Evolutionary conservation across 176 grass and related monocot genomes (phyloP).

Genomic region (Zoysia pacifica): DNA sequence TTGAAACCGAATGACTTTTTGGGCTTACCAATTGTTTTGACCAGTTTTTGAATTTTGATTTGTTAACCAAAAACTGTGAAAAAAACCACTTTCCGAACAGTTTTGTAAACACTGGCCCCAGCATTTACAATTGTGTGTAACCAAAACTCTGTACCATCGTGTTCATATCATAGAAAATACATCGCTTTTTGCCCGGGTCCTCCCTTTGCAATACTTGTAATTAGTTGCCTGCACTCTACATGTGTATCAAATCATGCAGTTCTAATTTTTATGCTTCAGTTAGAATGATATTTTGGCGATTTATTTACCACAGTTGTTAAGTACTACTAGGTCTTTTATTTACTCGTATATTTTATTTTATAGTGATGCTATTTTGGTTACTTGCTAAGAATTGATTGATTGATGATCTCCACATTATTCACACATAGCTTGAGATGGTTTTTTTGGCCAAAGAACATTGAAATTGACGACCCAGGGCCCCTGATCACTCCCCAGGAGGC

Average conservation of each 20-base stretch:
- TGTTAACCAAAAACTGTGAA: too few relatives aligned
- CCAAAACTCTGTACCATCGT: neutral
- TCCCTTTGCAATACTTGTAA: slow-evolving; percentile 13
- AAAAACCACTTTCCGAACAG: too few relatives aligned
- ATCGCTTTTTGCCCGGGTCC: neutral
- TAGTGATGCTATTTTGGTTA: too few relatives aligned
- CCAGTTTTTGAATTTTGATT: too few relatives aligned
- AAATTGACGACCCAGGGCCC: slow-evolving; percentile 68
- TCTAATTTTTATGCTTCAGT: neutral
- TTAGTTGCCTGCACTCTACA: neutral
- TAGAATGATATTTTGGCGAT: neutral
- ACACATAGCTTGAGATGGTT: slow-evolving; percentile 81
- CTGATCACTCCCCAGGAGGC: slow-evolving; percentile 96
- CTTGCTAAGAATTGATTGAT: slow-evolving; percentile 1
- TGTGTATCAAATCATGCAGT: slow-evolving; percentile 12
- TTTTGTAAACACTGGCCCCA: too few relatives aligned
- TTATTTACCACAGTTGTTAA: slow-evolving; percentile 9
- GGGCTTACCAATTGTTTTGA: too few relatives aligned
- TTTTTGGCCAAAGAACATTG: slow-evolving; percentile 51
- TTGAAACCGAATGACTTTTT: neutral
- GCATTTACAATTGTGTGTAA: neutral
- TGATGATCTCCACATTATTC: neutral
- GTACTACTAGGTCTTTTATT: neutral
- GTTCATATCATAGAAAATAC: neutral
- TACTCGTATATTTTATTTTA: too few relatives aligned